These are phyloP conservation scores for Ascochyta koolunga DNA, from an alignment of 2,329 filamentous ascomycete genomes.

Conservation along the genomic window DNA sequence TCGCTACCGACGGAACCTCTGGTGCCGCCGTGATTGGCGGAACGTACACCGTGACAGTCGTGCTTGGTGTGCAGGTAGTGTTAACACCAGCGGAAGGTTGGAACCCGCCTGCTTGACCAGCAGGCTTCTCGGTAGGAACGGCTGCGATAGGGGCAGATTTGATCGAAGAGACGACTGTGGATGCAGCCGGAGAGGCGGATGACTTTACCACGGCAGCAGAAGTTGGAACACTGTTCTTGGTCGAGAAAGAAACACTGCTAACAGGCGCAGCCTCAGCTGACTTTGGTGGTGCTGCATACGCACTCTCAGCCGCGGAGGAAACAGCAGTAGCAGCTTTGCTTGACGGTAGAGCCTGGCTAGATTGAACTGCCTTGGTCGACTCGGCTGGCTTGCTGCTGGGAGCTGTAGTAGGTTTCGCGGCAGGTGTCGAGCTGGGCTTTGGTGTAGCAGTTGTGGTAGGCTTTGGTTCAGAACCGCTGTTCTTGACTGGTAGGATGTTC, in stretches of 20 bases:
- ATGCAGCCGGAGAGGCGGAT: constrained; percentile 7
- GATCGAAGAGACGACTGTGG: background rate
- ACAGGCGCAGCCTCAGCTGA: constrained; percentile 12
- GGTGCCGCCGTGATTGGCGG: constrained; percentile 17
- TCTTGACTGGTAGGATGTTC: constrained; percentile 37
- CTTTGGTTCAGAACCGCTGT: constrained; percentile 25
- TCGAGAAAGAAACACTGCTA: constrained; percentile 11
- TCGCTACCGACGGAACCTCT: constrained; percentile 7
- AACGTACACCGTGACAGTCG: constrained; percentile 36
- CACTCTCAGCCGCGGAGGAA: constrained; percentile 11
- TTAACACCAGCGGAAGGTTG: constrained; percentile 10
- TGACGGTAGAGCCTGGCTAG: background rate
- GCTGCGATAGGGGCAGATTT: constrained; percentile 8
- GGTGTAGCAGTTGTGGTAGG: constrained; percentile 22
- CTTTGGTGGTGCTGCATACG: constrained; percentile 7
- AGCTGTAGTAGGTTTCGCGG: constrained; percentile 6
- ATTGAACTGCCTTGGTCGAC: constrained; percentile 14
- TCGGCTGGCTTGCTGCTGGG: constrained; percentile 5
- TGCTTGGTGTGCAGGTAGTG: constrained; percentile 30
- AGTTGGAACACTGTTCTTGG: constrained; percentile 1
- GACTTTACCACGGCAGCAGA: constrained; percentile 4
- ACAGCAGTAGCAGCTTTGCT: constrained; percentile 6
- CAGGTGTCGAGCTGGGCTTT: constrained; percentile 25
- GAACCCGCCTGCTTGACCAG: constrained; percentile 17
- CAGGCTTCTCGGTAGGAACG: constrained; percentile 20